Percentiles rank a stretch among this genome's conserved stretches.
phyloP scores from a whole-genome alignment of 495 filamentous ascomycete species.

The Lasiosphaeriaceae sp. region DNA sequence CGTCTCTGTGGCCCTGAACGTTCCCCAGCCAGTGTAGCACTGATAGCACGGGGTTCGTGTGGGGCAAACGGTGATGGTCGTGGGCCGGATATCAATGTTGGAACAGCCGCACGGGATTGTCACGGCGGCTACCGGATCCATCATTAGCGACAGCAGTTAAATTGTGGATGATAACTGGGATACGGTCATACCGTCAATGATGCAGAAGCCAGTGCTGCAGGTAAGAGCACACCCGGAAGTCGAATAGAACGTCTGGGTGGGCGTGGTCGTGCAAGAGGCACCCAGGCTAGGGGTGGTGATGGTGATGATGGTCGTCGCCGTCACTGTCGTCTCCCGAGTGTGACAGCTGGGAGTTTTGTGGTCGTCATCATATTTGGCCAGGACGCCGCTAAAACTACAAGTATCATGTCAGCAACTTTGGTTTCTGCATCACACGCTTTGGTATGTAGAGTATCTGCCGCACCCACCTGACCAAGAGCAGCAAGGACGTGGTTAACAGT shows the following conservation, averaged over 20 bases:
- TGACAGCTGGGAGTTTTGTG: not conserved
- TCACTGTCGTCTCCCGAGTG: not conserved
- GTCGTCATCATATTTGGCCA: too few species aligned
- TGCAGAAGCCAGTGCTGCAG: slow-evolving; percentile 19
- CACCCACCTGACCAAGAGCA: too few species aligned
- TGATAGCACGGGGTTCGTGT: slow-evolving; percentile 22
- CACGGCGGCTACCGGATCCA: slow-evolving; percentile 8
- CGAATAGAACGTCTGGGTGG: slow-evolving; percentile 24
- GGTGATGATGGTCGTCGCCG: not conserved
- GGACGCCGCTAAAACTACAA: too few species aligned
- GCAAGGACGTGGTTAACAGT: too few species aligned
- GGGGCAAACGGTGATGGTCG: slow-evolving; percentile 19
- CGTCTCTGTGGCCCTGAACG: slow-evolving; percentile 10
- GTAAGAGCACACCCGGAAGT: slow-evolving; percentile 18
- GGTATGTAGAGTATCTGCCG: too few species aligned
- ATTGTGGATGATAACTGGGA: not conserved
- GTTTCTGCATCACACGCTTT: too few species aligned
- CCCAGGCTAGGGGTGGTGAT: slow-evolving; percentile 3
- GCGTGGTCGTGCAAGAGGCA: slow-evolving; percentile 19
- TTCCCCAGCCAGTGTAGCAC: slow-evolving; percentile 25
- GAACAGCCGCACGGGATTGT: slow-evolving; percentile 22
- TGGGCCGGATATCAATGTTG: slow-evolving; percentile 11
- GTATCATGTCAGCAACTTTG: too few species aligned
- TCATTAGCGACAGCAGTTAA: too few species aligned
- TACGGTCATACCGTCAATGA: slow-evolving; percentile 17